Conservation (phyloP, 2,329 filamentous ascomycete genomes). For the Macrophomina phaseolina region DNA sequence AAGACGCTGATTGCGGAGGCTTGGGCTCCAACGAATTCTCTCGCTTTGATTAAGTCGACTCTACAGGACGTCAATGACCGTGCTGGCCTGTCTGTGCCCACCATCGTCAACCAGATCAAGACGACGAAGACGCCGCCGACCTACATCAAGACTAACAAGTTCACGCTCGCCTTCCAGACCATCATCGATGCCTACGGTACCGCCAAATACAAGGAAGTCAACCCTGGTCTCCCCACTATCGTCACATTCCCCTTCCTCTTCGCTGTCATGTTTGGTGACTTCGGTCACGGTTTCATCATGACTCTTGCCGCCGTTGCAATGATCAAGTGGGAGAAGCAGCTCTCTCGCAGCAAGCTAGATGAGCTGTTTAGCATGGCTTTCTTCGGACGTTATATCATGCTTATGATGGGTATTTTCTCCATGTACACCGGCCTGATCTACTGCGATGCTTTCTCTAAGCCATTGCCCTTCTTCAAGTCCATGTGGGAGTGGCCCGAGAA, state of each 20-base stretch:
- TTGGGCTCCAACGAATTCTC: constrained; percentile 92
- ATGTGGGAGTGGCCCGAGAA: constrained; percentile 84
- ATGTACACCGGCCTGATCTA: constrained; percentile 97
- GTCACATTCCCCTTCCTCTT: constrained; percentile 99
- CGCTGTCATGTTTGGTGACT: constrained; percentile 99
- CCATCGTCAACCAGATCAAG: constrained; percentile 96
- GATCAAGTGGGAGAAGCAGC: constrained; percentile 94
- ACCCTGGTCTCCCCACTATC: constrained; percentile 92
- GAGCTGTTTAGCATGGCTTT: constrained; percentile 98
- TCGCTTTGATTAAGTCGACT: constrained; percentile 88
- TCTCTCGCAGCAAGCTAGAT: constrained; percentile 85
- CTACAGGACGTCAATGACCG: constrained; percentile 96
- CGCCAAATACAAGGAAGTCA: constrained; percentile 95
- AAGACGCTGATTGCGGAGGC: constrained; percentile 97
- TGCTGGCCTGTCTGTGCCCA: constrained; percentile 94
- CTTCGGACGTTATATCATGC: constrained; percentile 97
- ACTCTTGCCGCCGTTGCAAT: constrained; percentile 81
- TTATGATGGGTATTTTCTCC: constrained; percentile 97
- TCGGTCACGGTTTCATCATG: constrained; percentile 93
- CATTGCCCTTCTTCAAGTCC: constrained; percentile 84
- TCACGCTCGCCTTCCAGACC: constrained; percentile 97
- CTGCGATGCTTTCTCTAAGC: constrained; percentile 96
- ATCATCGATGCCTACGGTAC: constrained; percentile 99
- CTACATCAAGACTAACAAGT: constrained; percentile 97
- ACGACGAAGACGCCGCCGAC: constrained; percentile 98